A percentile compares a stretch with the other conserved stretches of the same genome.
Evolutionary conservation across 2,329 filamentous ascomycete genomes (phyloP).

Genomic region (Lecanoromycetidae sp.): DNA sequence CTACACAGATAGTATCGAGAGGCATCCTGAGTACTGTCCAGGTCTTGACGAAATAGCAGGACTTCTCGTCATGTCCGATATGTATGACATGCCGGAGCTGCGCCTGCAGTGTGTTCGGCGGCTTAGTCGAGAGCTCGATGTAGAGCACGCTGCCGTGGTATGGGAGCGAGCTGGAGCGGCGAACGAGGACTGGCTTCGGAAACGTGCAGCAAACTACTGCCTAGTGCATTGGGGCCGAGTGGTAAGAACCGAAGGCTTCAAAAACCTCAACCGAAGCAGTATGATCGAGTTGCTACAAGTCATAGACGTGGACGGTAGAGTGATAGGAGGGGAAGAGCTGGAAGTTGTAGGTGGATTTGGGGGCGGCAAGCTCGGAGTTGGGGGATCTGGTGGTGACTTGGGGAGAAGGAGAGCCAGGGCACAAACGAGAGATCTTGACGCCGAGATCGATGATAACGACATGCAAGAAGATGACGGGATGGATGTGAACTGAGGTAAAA

Average conservation of each 20-base stretch:
- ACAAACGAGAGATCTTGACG: conserved; percentile 25
- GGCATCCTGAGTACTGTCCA: conserved; percentile 47
- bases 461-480: conserved; percentile 37
- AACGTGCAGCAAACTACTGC: conserved; percentile 76
- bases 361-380: conserved; percentile 34
- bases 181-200: conserved; percentile 85
- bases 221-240: conserved; percentile 91
- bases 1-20: conserved; percentile 79
- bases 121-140: conserved; percentile 78
- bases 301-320: conserved; percentile 81
- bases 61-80: conserved; percentile 91
- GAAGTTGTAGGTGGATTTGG: conserved; percentile 46
- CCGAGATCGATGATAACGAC: conserved; percentile 32
- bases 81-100: conserved; percentile 92
- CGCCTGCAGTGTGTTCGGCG: conserved; percentile 84
- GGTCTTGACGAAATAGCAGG: conserved; percentile 76
- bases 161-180: conserved; percentile 90
- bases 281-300: conserved; percentile 88
- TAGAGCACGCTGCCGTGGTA: conserved; percentile 87
- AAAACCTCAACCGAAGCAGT: conserved; percentile 62
- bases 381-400: conserved; percentile 18
- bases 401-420: conserved; percentile 18
- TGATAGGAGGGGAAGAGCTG: conserved; percentile 78
- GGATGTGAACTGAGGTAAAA: conserved; percentile 26
- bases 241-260: conserved; percentile 78